phyloP scores from a whole-genome alignment of 345 rosid genomes.

The Acer yangbiense region DNA sequence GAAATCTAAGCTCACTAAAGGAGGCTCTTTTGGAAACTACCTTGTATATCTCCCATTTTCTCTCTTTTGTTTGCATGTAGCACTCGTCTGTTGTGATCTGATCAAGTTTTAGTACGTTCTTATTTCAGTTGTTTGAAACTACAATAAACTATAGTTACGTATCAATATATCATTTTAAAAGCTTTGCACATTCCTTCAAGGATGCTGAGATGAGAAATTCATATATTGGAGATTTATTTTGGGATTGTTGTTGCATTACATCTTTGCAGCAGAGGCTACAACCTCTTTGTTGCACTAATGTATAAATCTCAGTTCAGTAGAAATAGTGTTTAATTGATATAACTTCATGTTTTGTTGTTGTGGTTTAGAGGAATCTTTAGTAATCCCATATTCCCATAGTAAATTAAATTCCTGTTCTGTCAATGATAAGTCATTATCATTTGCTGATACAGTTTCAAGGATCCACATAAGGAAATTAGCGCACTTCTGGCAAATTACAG shows the following conservation, averaged over 20 bases:
- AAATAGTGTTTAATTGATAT: constrained; percentile 1
- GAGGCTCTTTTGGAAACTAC: constrained; percentile 64
- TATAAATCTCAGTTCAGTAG: not conserved
- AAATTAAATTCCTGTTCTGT: not conserved
- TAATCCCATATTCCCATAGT: not conserved
- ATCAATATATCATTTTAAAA: not conserved
- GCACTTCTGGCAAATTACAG: constrained; percentile 58
- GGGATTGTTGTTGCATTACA: constrained; percentile 2
- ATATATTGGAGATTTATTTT: not conserved
- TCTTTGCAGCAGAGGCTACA: constrained; percentile 4
- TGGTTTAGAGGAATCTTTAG: not conserved
- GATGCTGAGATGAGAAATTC: constrained; percentile 9
- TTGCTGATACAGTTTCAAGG: constrained; percentile 58
- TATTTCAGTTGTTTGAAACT: not conserved
- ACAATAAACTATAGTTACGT: constrained; percentile 9
- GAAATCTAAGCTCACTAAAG: constrained; percentile 58
- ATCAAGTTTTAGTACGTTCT: not conserved
- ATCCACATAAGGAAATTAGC: constrained; percentile 60
- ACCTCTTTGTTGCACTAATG: not conserved
- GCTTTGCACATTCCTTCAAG: not conserved
- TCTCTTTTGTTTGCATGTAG: not conserved
- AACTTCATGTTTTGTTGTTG: constrained; percentile 3
- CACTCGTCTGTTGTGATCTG: not conserved
- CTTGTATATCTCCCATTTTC: constrained; percentile 44
- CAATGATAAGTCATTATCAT: not conserved